Conservation (phyloP, 306 rosid species). For the Medicago lupulina region DNA sequence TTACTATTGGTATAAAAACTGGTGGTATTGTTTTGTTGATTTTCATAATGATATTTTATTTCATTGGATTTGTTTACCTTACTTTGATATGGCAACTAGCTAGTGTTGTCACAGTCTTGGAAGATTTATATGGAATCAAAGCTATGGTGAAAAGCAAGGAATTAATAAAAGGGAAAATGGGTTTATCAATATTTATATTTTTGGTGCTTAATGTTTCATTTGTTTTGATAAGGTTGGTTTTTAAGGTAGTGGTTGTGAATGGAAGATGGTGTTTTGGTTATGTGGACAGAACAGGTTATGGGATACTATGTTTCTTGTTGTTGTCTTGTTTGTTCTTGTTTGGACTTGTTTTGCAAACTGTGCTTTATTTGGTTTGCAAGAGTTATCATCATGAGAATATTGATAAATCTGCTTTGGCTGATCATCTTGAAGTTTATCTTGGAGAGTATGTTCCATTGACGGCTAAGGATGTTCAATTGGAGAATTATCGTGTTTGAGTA, state of each 20-base stretch:
- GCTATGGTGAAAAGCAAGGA: slow-evolving; percentile 72
- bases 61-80: slow-evolving; percentile 58
- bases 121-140: slow-evolving; percentile 54
- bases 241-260: slow-evolving; percentile 50
- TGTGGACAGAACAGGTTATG: slow-evolving; percentile 39
- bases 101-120: slow-evolving; percentile 67
- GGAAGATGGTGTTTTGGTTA: slow-evolving; percentile 38
- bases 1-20: not conserved
- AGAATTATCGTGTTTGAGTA: slow-evolving; percentile 45
- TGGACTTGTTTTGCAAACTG: slow-evolving; percentile 59
- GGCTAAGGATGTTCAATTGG: slow-evolving; percentile 64
- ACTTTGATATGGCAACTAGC: slow-evolving; percentile 71
- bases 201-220: not conserved
- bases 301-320: slow-evolving; percentile 47
- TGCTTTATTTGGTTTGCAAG: slow-evolving; percentile 74
- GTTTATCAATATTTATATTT: slow-evolving; percentile 39
- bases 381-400: slow-evolving; percentile 76
- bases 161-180: slow-evolving; percentile 63
- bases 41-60: slow-evolving; percentile 30
- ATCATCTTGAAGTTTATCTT: slow-evolving; percentile 62
- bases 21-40: not conserved
- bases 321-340: slow-evolving; percentile 48
- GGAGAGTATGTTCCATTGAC: slow-evolving; percentile 69
- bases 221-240: slow-evolving; percentile 20
- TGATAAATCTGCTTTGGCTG: slow-evolving; percentile 67